These are phyloP conservation scores for Diospyros kaki DNA, from an alignment of 148 eudicot genomes.

Conservation along the genomic window DNA sequence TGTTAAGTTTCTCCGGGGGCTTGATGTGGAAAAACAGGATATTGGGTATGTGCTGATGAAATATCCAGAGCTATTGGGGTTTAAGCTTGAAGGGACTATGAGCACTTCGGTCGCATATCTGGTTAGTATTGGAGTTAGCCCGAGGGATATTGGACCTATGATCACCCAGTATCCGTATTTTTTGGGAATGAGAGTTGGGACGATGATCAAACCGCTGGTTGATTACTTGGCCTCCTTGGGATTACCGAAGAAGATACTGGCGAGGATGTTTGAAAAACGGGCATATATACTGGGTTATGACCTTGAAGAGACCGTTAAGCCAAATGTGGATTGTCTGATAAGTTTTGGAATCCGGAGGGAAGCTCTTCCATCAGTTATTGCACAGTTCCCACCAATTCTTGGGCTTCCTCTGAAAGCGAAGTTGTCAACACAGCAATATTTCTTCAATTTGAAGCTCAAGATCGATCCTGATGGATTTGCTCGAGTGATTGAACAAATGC, in stretches of 20 bases:
- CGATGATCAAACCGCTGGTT: constrained; percentile 86
- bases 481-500: constrained; percentile 71
- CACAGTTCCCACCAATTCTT: constrained; percentile 81
- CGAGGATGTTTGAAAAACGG: constrained; percentile 88
- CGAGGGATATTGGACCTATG: constrained; percentile 96
- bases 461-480: constrained; percentile 93
- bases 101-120: constrained; percentile 90
- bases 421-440: constrained; percentile 77
- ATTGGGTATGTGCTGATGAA: constrained; percentile 83
- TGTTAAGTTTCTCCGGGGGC: constrained; percentile 75
- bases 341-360: constrained; percentile 74
- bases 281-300: constrained; percentile 76
- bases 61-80: constrained; percentile 87
- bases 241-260: constrained; percentile 74
- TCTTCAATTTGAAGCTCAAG: constrained; percentile 84
- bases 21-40: constrained; percentile 83
- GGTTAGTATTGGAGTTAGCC: constrained; percentile 86
- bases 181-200: constrained; percentile 96
- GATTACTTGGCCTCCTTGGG: constrained; percentile 80
- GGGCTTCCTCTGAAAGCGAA: constrained; percentile 93
- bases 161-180: constrained; percentile 81
- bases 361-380: constrained; percentile 57
- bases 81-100: constrained; percentile 96
- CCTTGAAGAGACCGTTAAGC: constrained; percentile 76
- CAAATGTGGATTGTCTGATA: constrained; percentile 80